Percentiles rank a stretch among this genome's conserved stretches.
These are phyloP conservation scores for Globisporangium spinosum DNA, from an alignment of 352 stramenopile genomes.

Conservation along the genomic window DNA sequence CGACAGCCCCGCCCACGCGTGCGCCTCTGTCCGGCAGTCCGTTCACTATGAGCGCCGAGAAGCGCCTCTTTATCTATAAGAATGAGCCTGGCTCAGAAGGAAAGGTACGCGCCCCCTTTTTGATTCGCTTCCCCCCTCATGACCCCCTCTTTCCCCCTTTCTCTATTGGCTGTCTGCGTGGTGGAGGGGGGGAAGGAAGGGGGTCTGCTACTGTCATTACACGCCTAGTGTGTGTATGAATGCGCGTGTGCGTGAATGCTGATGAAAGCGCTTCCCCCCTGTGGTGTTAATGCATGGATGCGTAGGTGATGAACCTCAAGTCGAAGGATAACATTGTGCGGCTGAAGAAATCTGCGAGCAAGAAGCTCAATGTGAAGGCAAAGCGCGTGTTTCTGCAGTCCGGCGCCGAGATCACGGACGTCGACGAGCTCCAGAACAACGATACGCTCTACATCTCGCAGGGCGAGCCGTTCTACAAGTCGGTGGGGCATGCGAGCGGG, in stretches of 20 bases:
- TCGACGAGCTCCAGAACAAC: slow-evolving; percentile 88
- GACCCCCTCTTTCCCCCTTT: background rate
- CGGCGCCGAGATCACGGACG: slow-evolving; percentile 79
- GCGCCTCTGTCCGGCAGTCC: background rate
- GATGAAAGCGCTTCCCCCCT: background rate
- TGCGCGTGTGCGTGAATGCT: background rate
- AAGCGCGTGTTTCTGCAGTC: slow-evolving; percentile 79
- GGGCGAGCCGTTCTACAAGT: slow-evolving; percentile 84
- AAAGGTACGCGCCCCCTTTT: slow-evolving; percentile 36
- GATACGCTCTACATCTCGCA: slow-evolving; percentile 86
- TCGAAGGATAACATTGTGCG: slow-evolving; percentile 60
- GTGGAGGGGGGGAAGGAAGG: background rate
- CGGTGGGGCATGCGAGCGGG: slow-evolving; percentile 49
- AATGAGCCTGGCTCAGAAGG: slow-evolving; percentile 81
- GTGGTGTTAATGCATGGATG: background rate
- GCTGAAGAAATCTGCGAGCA: slow-evolving; percentile 82
- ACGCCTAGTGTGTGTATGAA: background rate
- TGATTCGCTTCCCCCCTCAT: background rate
- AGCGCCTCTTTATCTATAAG: slow-evolving; percentile 86
- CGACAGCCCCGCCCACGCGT: background rate
- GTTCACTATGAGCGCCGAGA: slow-evolving; percentile 57
- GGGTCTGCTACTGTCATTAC: background rate
- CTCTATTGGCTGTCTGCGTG: background rate
- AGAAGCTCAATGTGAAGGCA: slow-evolving; percentile 78
- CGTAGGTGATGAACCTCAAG: slow-evolving; percentile 79